phyloP scores from a whole-genome alignment of 345 rosid species.

The Populus pruinosa region DNA sequence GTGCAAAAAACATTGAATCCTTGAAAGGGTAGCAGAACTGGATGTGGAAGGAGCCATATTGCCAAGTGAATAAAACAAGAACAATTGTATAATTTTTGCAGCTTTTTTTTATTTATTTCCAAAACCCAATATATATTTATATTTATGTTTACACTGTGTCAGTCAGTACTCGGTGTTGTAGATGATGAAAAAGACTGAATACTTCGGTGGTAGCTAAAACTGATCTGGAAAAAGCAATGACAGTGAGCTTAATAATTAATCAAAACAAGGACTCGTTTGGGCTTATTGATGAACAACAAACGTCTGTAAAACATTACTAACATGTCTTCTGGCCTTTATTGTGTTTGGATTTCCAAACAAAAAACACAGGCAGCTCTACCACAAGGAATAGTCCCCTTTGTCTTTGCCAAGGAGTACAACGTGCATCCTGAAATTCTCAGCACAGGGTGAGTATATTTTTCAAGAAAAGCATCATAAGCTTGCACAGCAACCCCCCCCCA shows the following conservation, averaged over 20 bases:
- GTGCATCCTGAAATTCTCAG: slow-evolving; percentile 80
- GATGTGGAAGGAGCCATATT: background rate
- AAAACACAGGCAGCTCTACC: slow-evolving; percentile 69
- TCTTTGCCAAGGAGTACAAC: slow-evolving; percentile 79
- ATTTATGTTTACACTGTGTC: background rate
- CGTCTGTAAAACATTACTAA: slow-evolving; percentile 14
- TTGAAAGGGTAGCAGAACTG: background rate
- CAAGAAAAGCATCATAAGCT: background rate
- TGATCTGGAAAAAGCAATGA: background rate
- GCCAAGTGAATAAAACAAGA: slow-evolving; percentile 5
- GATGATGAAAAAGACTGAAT: background rate
- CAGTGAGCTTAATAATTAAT: background rate
- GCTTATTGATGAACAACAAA: slow-evolving; percentile 14
- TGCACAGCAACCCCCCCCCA: background rate
- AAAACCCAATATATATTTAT: background rate
- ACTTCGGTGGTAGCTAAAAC: background rate
- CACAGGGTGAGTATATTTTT: slow-evolving; percentile 47
- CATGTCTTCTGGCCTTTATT: slow-evolving; percentile 16
- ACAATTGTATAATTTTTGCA: background rate
- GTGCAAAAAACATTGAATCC: slow-evolving; percentile 24
- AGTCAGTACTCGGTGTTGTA: background rate
- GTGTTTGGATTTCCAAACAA: slow-evolving; percentile 13
- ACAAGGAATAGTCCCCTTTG: slow-evolving; percentile 83
- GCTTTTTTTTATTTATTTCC: background rate
- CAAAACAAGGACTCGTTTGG: background rate